Percentiles rank a stretch among this genome's conserved stretches.
phyloP scores from a whole-genome alignment of 768 basidiomycete species.

The Cubamyces sp. region DNA sequence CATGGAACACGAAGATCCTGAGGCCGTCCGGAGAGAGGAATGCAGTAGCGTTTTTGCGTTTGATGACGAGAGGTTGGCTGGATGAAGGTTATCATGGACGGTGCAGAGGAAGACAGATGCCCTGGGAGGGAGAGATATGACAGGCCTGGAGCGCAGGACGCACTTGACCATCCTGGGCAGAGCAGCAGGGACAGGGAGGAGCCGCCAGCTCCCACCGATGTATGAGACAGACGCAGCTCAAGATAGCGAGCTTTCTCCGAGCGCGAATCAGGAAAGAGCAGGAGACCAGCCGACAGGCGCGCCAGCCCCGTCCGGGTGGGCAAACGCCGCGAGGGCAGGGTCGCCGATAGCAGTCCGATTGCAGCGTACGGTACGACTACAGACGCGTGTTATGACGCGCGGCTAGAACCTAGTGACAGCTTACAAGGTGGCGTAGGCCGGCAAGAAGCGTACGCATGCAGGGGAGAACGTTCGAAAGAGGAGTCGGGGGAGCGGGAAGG shows the following conservation, averaged over 20 bases:
- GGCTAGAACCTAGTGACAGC: constrained; percentile 3
- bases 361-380: background rate
- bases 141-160: constrained; percentile 22
- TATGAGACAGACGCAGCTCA: constrained; percentile 5
- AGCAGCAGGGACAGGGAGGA: constrained; percentile 15
- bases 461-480: constrained; percentile 12
- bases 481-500: constrained; percentile 6
- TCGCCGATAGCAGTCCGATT: constrained; percentile 1
- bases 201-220: constrained; percentile 18
- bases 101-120: constrained; percentile 1
- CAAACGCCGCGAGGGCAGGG: constrained; percentile 13
- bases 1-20: constrained; percentile 18
- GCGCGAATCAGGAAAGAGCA: constrained; percentile 15
- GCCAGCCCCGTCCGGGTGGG: background rate
- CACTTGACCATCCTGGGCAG: constrained; percentile 20
- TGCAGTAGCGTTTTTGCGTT: constrained; percentile 16
- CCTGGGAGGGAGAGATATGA: constrained; percentile 11
- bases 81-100: constrained; percentile 12
- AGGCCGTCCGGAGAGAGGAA: background rate
- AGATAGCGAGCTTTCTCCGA: constrained; percentile 25
- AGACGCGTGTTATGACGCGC: background rate
- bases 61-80: constrained; percentile 13
- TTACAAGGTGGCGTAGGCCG: constrained; percentile 11
- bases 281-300: background rate
- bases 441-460: background rate